Evolutionary conservation across 768 basidiomycete species (phyloP).

Genomic region (Podaxis sp.): DNA sequence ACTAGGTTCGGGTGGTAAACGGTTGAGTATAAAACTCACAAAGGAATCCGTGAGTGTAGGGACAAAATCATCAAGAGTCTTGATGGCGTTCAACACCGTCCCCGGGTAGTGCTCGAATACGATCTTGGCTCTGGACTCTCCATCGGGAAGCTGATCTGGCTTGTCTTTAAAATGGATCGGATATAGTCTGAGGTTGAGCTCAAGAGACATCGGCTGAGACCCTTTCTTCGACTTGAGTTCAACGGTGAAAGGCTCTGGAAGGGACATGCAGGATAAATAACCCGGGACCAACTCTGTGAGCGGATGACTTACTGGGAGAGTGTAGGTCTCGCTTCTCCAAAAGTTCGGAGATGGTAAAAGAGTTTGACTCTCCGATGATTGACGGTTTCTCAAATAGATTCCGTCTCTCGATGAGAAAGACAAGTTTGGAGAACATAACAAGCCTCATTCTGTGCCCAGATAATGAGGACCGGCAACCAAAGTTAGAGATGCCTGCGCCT

Average conservation of each 20-base stretch:
- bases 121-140: not conserved
- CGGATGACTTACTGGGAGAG: not conserved
- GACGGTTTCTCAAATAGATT: not conserved
- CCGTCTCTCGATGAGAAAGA: slow-evolving; percentile 4
- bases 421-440: not conserved
- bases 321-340: not conserved
- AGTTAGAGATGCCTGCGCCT: too few relatives aligned
- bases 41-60: not conserved
- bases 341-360: slow-evolving; percentile 1
- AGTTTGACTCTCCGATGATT: not conserved
- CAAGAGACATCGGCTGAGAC: not conserved
- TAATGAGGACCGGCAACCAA: not conserved
- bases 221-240: not conserved
- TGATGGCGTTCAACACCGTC: not conserved
- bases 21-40: not conserved
- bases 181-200: not conserved
- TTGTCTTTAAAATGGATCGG: not conserved
- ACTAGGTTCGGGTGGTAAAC: not conserved
- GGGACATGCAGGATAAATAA: not conserved
- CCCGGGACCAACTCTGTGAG: not conserved
- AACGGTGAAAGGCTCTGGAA: not conserved
- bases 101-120: not conserved
- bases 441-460: not conserved
- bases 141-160: not conserved
- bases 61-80: not conserved